phyloP scores from a whole-genome alignment of 2,329 filamentous ascomycete genomes.

The Didymella pomorum region DNA sequence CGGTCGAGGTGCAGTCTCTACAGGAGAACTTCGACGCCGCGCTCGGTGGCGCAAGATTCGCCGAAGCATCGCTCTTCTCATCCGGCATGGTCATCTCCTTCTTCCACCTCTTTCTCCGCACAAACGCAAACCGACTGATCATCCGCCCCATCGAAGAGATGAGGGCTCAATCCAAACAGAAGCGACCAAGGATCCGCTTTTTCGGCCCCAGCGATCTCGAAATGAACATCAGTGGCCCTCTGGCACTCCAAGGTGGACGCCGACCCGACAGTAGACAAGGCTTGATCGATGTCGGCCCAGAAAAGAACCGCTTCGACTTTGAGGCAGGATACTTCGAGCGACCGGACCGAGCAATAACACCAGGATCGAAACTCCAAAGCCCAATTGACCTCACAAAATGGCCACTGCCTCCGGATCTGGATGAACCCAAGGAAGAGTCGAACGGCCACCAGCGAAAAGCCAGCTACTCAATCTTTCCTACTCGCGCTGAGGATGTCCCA shows the following conservation, averaged over 20 bases:
- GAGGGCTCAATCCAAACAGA: constrained; percentile 49
- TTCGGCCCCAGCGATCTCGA: constrained; percentile 55
- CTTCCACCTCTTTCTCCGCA: constrained; percentile 72
- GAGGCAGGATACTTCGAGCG: constrained; percentile 45
- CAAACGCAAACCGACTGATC: constrained; percentile 66
- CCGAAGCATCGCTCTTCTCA: constrained; percentile 70
- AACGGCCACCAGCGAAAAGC: constrained; percentile 37
- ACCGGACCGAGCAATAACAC: constrained; percentile 43
- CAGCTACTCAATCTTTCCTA: constrained; percentile 52
- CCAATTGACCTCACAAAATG: constrained; percentile 47
- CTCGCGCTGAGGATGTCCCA: constrained; percentile 50
- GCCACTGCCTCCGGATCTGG: constrained; percentile 46
- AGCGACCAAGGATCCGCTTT: constrained; percentile 59
- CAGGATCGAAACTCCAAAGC: constrained; percentile 38
- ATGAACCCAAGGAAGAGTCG: constrained; percentile 29
- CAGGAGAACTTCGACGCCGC: constrained; percentile 52
- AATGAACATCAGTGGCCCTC: constrained; percentile 52
- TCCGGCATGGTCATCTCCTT: constrained; percentile 71
- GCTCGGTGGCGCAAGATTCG: constrained; percentile 67
- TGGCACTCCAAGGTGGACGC: constrained; percentile 42
- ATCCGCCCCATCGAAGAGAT: constrained; percentile 60
- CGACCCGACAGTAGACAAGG: constrained; percentile 47
- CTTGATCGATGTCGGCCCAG: constrained; percentile 47
- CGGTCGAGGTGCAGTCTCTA: constrained; percentile 67
- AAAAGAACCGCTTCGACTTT: constrained; percentile 50